Evolutionary conservation across 495 filamentous ascomycete species (phyloP), one percentile per base, ranked within the genome.

Genomic region (Penicillium paradoxum): DNA sequence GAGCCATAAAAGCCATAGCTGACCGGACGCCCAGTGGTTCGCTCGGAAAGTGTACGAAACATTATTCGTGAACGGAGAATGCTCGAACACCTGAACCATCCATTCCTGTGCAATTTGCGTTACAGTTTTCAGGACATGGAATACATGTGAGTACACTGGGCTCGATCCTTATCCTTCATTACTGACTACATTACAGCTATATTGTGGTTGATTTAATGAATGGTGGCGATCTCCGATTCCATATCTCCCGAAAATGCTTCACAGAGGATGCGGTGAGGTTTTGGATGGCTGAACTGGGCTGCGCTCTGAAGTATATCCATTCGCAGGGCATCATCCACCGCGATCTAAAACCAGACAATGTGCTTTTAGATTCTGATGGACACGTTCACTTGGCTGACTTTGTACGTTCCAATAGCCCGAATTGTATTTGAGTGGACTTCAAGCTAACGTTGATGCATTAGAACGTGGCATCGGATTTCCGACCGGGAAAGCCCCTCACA

Each of bases 121-220:
- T 98, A 97, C 72, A 96, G 91, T 76, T 98, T 98, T 67, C 93
- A 98, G 73, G 93, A 98, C 70, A 89, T 97, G 60, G 93, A 98
- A 67, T 98, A 98, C 72, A 85, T 98, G 93, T 98, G 79, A 59
- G 89, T 69, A 40, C 18, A 19, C 48, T 34, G 15, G 7, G 22
- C 14, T 51, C 21, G 4, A 7, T 25, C 11, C n/a, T 29, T 11
- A 14, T 36, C 15, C 21, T 19, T 4, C 24, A 25, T 54, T 42
- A 39, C 66, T 75, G 50, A 73, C 55, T 9, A 14, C 40, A 27
- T 37, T 34, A 19, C 57, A 96, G 92, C 75, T 97, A 98, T 70
- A 83, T 98, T 58, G 95, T 98, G 42, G 91, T 97, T 50, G 93
- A 98, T 73, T 77, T 98, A 44, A 98, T 98, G 93, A 98, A 88